Evolutionary conservation across 768 basidiomycete genomes (phyloP), one percentile per base, ranked within the genome.

Genomic region (Tephrocybe sp.): DNA sequence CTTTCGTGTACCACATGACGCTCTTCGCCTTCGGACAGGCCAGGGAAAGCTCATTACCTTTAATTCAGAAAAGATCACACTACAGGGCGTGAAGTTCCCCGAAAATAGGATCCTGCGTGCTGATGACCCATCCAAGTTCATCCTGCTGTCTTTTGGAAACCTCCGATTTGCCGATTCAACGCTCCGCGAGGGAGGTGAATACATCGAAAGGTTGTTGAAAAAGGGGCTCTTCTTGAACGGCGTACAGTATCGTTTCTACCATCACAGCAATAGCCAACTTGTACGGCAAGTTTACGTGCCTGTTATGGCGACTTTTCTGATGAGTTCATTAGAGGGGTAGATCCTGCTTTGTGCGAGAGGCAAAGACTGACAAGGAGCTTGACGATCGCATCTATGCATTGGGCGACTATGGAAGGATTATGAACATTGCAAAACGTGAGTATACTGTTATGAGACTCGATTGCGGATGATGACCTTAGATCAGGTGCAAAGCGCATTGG

Each of bases 241-340:
- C 1, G 63, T 75, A 0, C 80, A 85, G 55, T 85, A 86, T 62
- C 78, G 85, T 2, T 87, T 86, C 61, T 86, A 85, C 52, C 81
- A 82, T 50, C 85, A 88, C 51, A 85, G 85, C 36, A 85, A 86
- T 59, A 86, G 83, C 53, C 85, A 88, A 55, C 58, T 86, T 61
- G 84, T 84, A n/a, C n/a, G n/a, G n/a, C n/a, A 4, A 15, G 38
- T 24, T 14, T 33, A 20, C 17, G 17, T 14, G 8, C 38, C n/a
- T 39, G 12, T 54, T 21, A 33, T 0, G 15, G 9, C 25, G 15
- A 14, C 18, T 8, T 28, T 39, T 8, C 18, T 12, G 5, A 10
- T 46, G 42, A 40, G 14, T 32, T 32, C 8, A 14, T 23, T 40
- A 86, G 84, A 70, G 84, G 37, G 76, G 80, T 21, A 72, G 84